Conservation (phyloP, 192 early-diverging fungal species). For the Mortierella hygrophila region DNA sequence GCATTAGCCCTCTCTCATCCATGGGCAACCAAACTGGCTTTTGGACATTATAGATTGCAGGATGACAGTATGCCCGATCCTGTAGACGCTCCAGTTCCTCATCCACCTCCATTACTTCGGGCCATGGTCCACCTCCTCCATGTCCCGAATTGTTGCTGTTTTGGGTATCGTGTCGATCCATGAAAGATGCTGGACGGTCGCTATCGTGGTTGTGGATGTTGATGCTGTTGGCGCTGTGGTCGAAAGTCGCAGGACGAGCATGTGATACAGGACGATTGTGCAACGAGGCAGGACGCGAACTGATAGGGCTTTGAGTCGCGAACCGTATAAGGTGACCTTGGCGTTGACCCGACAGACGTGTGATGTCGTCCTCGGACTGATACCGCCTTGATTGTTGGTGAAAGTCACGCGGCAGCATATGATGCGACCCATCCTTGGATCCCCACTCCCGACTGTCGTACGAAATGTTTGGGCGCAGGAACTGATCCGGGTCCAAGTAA, state of each 20-base stretch:
- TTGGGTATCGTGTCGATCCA: not conserved
- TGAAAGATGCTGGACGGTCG: slow-evolving; percentile 7
- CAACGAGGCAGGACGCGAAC: not conserved
- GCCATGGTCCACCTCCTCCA: not conserved
- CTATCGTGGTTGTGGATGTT: not conserved
- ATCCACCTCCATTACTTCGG: not conserved
- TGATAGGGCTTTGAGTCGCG: not conserved
- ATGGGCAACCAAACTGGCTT: slow-evolving; percentile 65
- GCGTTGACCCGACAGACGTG: not conserved
- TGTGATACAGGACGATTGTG: not conserved
- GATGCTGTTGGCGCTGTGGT: not conserved
- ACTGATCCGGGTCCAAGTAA: not conserved
- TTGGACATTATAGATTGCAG: slow-evolving; percentile 44
- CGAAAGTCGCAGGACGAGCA: not conserved
- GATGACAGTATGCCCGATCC: slow-evolving; percentile 60
- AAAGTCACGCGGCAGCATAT: not conserved
- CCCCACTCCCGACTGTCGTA: not conserved
- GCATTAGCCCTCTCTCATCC: slow-evolving; percentile 58
- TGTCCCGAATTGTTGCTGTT: not conserved
- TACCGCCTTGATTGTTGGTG: not conserved
- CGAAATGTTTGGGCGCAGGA: not conserved
- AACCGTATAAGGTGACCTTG: not conserved
- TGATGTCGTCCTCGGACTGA: not conserved
- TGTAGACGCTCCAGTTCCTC: slow-evolving; percentile 30
- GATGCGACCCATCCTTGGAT: not conserved